phyloP scores from a whole-genome alignment of 495 filamentous ascomycete species.

The Ascodesmis nigricans region DNA sequence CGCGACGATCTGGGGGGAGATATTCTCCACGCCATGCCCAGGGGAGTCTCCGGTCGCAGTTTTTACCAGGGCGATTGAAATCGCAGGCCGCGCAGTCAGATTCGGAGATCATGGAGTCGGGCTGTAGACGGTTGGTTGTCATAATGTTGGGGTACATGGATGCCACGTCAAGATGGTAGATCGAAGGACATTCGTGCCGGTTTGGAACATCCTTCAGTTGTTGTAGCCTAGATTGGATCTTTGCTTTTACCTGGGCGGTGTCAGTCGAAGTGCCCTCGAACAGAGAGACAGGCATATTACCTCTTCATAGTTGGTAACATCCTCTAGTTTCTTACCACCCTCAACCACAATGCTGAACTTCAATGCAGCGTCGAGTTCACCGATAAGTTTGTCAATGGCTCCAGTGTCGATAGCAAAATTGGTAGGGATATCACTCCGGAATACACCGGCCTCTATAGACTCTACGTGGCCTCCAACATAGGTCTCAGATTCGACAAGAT shows the following conservation, averaged over 20 bases:
- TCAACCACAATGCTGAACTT: constrained; percentile 83
- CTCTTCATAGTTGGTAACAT: constrained; percentile 82
- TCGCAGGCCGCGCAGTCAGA: constrained; percentile 93
- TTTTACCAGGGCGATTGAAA: constrained; percentile 95
- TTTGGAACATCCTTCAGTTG: constrained; percentile 62
- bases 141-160: constrained; percentile 99
- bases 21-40: constrained; percentile 99
- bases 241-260: constrained; percentile 37
- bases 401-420: constrained; percentile 72
- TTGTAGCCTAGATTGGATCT: constrained; percentile 51
- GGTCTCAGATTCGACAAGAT: constrained; percentile 86
- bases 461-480: constrained; percentile 98
- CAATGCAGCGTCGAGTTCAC: constrained; percentile 74
- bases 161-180: constrained; percentile 95
- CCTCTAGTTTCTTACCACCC: constrained; percentile 80
- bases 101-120: constrained; percentile 93
- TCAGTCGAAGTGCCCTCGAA: constrained; percentile 5
- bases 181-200: constrained; percentile 62
- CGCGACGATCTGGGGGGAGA: constrained; percentile 79
- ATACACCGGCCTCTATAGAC: constrained; percentile 97
- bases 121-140: constrained; percentile 95
- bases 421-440: constrained; percentile 82
- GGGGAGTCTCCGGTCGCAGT: constrained; percentile 80
- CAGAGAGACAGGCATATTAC: constrained; percentile 1
- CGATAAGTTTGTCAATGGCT: constrained; percentile 71